Evolutionary conservation across 2,329 filamentous ascomycete species (phyloP).

Genomic region (Neonectria ditissima): DNA sequence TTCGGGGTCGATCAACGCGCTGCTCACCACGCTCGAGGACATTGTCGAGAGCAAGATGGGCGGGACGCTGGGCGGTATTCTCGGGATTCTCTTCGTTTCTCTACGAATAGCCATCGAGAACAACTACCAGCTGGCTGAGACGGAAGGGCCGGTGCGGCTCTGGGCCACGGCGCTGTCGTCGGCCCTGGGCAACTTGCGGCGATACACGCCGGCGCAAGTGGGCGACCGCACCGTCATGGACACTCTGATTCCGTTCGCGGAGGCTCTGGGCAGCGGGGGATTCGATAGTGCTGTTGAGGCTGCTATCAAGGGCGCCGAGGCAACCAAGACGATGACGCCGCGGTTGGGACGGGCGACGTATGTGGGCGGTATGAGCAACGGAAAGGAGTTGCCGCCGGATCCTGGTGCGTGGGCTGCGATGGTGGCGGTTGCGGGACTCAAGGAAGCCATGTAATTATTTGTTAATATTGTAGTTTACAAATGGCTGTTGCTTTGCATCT

Average conservation of each 20-base stretch:
- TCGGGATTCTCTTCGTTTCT: constrained; percentile 67
- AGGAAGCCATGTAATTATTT: constrained; percentile 16
- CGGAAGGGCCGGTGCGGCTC: constrained; percentile 51
- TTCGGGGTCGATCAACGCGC: constrained; percentile 59
- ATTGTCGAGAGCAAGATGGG: constrained; percentile 69
- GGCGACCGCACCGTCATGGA: constrained; percentile 71
- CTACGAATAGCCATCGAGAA: constrained; percentile 57
- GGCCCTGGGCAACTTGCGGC: constrained; percentile 60
- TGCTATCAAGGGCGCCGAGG: constrained; percentile 70
- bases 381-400: constrained; percentile 69
- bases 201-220: constrained; percentile 66
- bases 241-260: constrained; percentile 65
- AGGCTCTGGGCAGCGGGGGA: constrained; percentile 59
- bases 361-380: constrained; percentile 65
- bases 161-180: constrained; percentile 58
- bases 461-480: not conserved
- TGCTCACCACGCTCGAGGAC: constrained; percentile 63
- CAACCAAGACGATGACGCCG: constrained; percentile 73
- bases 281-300: constrained; percentile 69
- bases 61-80: constrained; percentile 62
- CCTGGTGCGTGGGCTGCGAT: constrained; percentile 78
- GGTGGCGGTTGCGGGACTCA: constrained; percentile 56
- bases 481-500: not conserved
- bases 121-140: constrained; percentile 46
- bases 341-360: constrained; percentile 76